These are phyloP conservation scores for Terfezia claveryi DNA, from an alignment of 495 filamentous ascomycete genomes.

Conservation along the genomic window DNA sequence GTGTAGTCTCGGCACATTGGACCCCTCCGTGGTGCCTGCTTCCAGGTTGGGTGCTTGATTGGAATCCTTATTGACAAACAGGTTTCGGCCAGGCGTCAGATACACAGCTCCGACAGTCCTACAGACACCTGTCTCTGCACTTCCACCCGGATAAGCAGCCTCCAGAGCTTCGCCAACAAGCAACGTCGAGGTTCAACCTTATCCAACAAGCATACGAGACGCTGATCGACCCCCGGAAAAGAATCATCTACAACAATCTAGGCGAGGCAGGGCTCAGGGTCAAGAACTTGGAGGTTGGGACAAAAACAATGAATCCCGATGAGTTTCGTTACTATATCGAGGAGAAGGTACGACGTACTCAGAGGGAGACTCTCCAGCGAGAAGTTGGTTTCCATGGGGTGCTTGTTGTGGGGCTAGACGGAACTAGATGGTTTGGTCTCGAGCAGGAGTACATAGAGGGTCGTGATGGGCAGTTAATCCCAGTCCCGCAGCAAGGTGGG, in stretches of 20 bases:
- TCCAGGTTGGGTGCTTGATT: too few species aligned
- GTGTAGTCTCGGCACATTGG: not conserved
- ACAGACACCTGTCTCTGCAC: constrained; percentile 30
- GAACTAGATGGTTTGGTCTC: constrained; percentile 12
- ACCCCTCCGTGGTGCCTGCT: too few species aligned
- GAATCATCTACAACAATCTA: constrained; percentile 32
- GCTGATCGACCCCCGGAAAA: constrained; percentile 32
- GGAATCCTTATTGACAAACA: too few species aligned
- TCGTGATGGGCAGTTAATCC: not conserved
- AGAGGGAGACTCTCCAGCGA: constrained; percentile 23
- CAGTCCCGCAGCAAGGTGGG: not conserved
- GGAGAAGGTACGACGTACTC: constrained; percentile 26
- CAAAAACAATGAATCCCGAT: constrained; percentile 24
- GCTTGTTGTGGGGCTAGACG: constrained; percentile 25
- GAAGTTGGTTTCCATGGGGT: constrained; percentile 27
- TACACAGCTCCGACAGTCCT: constrained; percentile 30
- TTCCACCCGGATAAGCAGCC: constrained; percentile 40
- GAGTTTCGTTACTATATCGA: constrained; percentile 32
- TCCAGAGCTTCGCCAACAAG: constrained; percentile 24
- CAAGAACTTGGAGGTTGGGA: constrained; percentile 21
- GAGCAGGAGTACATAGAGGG: not conserved
- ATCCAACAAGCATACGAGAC: constrained; percentile 34
- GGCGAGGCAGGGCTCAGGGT: constrained; percentile 26
- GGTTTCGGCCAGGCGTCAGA: constrained; percentile 20
- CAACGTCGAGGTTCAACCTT: constrained; percentile 27